A percentile compares a stretch with the other conserved stretches of the same genome.
These are phyloP conservation scores for Plasmodium vivax DNA, from an alignment of 169 alveolate genomes.

Conservation along the genomic window DNA sequence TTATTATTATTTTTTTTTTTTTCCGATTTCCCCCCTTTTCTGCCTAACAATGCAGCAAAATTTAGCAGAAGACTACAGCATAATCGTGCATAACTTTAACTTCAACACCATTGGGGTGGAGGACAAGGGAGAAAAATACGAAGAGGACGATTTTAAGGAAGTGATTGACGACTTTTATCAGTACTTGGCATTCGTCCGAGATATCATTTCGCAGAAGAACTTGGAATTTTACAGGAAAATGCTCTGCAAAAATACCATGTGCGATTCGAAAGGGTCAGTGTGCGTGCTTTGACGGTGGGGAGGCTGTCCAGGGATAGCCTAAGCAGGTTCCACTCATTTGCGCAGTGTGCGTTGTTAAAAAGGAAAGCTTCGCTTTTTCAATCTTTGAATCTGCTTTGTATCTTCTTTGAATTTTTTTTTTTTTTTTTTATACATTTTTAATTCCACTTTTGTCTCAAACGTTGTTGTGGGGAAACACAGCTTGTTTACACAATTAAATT, in stretches of 20 bases:
- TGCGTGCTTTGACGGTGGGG: constrained; percentile 23
- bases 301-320: neutral
- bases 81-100: constrained; percentile 46
- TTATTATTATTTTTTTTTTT: neutral
- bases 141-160: constrained; percentile 59
- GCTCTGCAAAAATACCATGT: constrained; percentile 43
- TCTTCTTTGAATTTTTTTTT: neutral
- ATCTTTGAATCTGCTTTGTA: neutral
- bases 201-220: constrained; percentile 33
- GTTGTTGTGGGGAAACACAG: neutral
- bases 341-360: neutral
- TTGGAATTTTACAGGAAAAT: constrained; percentile 65
- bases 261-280: constrained; percentile 60
- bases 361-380: neutral
- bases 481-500: neutral
- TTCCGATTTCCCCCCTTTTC: neutral
- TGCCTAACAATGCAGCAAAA: constrained; percentile 2
- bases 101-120: constrained; percentile 51
- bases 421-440: neutral
- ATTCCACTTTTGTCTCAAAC: neutral
- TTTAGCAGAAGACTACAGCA: constrained; percentile 55
- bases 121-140: constrained; percentile 58
- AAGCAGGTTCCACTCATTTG: neutral
- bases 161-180: constrained; percentile 62
- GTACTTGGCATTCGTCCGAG: constrained; percentile 41